Evolutionary conservation across 306 rosid genomes (phyloP).

Genomic region (Cicer arietinum): DNA sequence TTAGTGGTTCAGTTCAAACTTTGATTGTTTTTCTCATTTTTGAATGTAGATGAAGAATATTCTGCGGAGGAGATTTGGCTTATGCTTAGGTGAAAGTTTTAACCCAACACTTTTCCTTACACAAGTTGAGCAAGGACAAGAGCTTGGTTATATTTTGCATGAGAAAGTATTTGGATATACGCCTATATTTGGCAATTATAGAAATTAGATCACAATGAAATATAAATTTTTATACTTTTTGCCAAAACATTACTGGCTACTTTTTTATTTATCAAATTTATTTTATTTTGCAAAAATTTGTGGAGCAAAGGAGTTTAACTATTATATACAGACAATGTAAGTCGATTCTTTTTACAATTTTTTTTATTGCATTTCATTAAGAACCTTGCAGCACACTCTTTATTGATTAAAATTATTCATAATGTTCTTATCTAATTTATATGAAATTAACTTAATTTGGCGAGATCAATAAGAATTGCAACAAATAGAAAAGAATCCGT

Average conservation of each 20-base stretch:
- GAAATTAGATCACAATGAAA: constrained; percentile 7
- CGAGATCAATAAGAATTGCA: too few species aligned
- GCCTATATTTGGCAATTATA: constrained; percentile 9
- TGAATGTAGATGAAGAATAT: constrained; percentile 9
- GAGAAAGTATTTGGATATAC: neutral
- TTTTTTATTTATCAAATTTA: neutral
- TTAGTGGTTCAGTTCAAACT: neutral
- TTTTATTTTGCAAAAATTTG: neutral
- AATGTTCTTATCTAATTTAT: too few species aligned
- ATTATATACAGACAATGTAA: neutral
- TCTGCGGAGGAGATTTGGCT: neutral
- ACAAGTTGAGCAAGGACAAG: constrained; percentile 3
- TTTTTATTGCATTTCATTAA: too few species aligned
- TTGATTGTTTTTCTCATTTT: neutral
- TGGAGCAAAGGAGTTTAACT: neutral
- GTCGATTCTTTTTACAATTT: too few species aligned
- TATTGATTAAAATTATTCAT: too few species aligned
- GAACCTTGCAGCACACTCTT: too few species aligned
- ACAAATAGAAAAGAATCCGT: too few species aligned
- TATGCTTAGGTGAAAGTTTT: neutral
- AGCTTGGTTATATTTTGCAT: constrained; percentile 11
- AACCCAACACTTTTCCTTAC: neutral
- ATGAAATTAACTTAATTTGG: too few species aligned
- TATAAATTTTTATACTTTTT: constrained; percentile 12
- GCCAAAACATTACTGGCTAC: neutral